phyloP scores from a whole-genome alignment of 1,284 basidiomycete genomes.

The Fistulinella cinereoalba region DNA sequence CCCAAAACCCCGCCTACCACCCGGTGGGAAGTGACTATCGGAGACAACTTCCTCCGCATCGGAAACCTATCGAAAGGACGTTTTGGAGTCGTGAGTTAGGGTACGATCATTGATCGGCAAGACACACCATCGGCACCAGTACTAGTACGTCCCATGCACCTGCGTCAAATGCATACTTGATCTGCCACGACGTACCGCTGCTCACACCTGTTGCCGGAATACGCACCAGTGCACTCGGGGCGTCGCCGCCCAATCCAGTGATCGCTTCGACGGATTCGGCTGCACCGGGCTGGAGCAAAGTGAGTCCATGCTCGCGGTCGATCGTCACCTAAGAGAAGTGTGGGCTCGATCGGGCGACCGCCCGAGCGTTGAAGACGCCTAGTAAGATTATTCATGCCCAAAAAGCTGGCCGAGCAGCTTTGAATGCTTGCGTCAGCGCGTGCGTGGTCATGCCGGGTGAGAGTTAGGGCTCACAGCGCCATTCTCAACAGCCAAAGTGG shows the following conservation, averaged over 20 bases:
- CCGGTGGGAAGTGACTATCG: conserved; percentile 56
- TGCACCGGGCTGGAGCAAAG: conserved; percentile 51
- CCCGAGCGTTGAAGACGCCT: conserved; percentile 52
- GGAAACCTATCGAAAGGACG: conserved; percentile 47
- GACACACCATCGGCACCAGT: conserved; percentile 59
- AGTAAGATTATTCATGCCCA: conserved; percentile 69
- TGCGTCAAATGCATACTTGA: conserved; percentile 64
- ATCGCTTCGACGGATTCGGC: conserved; percentile 55
- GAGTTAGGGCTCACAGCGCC: too few relatives aligned
- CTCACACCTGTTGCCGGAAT: conserved; percentile 59
- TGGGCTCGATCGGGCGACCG: conserved; percentile 51
- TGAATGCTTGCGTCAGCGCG: conserved; percentile 48
- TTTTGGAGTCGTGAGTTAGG: too few relatives aligned
- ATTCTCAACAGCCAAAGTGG: too few relatives aligned
- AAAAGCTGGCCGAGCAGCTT: conserved; percentile 54
- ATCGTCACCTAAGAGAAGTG: conserved; percentile 60
- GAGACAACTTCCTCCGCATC: conserved; percentile 51
- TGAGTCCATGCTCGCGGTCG: conserved; percentile 66
- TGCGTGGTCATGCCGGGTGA: conserved; percentile 34
- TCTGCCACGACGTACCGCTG: conserved; percentile 58
- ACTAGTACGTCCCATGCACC: conserved; percentile 60
- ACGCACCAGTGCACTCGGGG: conserved; percentile 54
- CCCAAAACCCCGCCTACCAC: conserved; percentile 59
- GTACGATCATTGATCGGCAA: not conserved
- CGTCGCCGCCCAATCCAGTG: conserved; percentile 38